Conservation (phyloP, 108 stramenopile genomes). For the Cyclotella baltica region DNA sequence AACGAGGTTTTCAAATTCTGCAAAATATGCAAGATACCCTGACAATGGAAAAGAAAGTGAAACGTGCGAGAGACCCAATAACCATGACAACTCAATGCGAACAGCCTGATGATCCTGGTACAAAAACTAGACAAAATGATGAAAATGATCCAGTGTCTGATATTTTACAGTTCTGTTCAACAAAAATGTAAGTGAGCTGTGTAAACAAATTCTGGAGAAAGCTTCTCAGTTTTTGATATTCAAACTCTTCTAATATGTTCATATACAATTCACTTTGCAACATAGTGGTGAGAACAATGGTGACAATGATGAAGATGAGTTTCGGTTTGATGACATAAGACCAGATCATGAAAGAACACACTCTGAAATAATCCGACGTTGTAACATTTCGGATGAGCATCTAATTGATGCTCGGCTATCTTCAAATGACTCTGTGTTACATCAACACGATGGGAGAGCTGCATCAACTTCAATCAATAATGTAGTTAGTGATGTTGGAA, state of each 20-base stretch:
- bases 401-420: conserved; percentile 11
- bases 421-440: conserved; percentile 1
- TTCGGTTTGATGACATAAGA: conserved; percentile 1
- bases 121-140: neutral
- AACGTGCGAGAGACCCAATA: conserved; percentile 19
- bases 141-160: neutral
- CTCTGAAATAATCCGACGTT: conserved; percentile 15
- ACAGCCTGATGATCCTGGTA: conserved; percentile 1
- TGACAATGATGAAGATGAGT: conserved; percentile 12
- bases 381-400: conserved; percentile 4
- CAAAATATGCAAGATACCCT: conserved; percentile 28
- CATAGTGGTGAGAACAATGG: conserved; percentile 7
- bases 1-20: conserved; percentile 24
- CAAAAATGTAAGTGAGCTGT: conserved; percentile 6
- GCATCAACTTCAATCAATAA: conserved; percentile 10
- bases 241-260: neutral
- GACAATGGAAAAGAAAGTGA: conserved; percentile 17
- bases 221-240: neutral
- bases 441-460: neutral
- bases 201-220: neutral
- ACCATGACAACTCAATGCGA: conserved; percentile 12
- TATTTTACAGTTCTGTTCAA: conserved; percentile 5
- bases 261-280: neutral
- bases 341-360: conserved; percentile 11
- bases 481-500: conserved; percentile 1